Base-by-base conservation (phyloP, 2,329 filamentous ascomycete genomes). In the Talaromyces pinophilus region DNA sequence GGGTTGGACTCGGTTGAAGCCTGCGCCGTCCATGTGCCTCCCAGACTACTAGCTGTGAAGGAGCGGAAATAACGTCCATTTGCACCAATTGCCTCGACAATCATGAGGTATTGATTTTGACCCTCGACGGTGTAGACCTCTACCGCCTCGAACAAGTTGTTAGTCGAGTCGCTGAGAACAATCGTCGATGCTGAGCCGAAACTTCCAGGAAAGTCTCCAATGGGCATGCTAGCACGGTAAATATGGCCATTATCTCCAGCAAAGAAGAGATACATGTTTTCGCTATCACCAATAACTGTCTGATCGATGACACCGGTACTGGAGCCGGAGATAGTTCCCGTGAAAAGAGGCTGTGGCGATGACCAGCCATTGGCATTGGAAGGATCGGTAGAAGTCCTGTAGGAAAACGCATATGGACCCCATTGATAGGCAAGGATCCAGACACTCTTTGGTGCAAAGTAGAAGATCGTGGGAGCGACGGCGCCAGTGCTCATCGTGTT, bases 201-300 rank as follows among this genome's bases (percentile, higher is more conserved):
- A 73, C 74, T 82, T 42, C 84, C 82, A 0, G 88, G 88, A 81
- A 90, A 90, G 67, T 85, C 83, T 52, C 75, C 82, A 25, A 89
- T 84, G 40, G 88, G 82, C 86, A 89, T 90, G 73, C 82, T 85
- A 61, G 87, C 74, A 0, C 88, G 82, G 77, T 90, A 90, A 72
- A 90, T 87, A 55, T 83, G 84, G 75, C 88, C 88, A 69, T 90
- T 88, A 76, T 90, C 88, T 6, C 87, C 88, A 0, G 83, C 82
- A 70, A 90, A 90, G 83, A 90, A 90, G 5, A 90, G 79, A 70
- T 89, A 89, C 86, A 89, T 89, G 77, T 85, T 84, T 6, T 73
- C 75, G 72, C n/a, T 76, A 74, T 90, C 88, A 44, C 85, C 86
- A 69, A 90, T 90, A 65, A 90, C 69, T 0, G 86, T 86, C 76